Percentiles rank a stretch among this genome's conserved stretches.
These are phyloP conservation scores for Fraxinus greggii DNA, from an alignment of 305 asterid species.

Conservation along the genomic window DNA sequence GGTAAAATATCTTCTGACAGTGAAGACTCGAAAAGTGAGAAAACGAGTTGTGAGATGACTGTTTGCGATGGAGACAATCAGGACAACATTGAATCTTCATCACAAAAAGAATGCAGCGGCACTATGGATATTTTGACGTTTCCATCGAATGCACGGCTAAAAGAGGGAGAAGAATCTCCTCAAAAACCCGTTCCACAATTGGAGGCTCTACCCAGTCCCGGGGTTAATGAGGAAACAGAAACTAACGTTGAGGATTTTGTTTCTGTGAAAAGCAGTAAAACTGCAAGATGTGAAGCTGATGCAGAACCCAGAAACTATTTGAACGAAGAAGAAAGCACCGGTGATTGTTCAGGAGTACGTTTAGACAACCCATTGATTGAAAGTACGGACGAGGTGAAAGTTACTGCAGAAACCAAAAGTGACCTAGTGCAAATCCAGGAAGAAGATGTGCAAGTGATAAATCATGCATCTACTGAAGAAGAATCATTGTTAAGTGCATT, in stretches of 20 bases:
- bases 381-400: neutral
- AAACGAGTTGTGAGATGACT: conserved; percentile 48
- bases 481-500: conserved; percentile 17
- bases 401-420: neutral
- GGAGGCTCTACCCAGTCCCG: conserved; percentile 33
- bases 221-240: conserved; percentile 25
- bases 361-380: conserved; percentile 1
- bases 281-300: conserved; percentile 5
- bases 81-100: conserved; percentile 38
- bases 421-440: conserved; percentile 26
- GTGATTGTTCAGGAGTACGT: conserved; percentile 15
- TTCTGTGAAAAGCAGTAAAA: conserved; percentile 24
- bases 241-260: conserved; percentile 30
- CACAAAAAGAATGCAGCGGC: conserved; percentile 39
- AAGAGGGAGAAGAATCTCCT: conserved; percentile 37
- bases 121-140: conserved; percentile 29
- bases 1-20: conserved; percentile 55
- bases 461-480: conserved; percentile 20
- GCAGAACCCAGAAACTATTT: conserved; percentile 16
- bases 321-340: conserved; percentile 24
- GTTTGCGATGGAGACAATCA: conserved; percentile 44
- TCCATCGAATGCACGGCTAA: conserved; percentile 25
- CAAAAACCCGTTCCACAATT: conserved; percentile 24
- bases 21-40: conserved; percentile 70
- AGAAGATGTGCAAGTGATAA: conserved; percentile 28